phyloP scores from a whole-genome alignment of 805 yeast species.

The Myxozyma udenii region DNA sequence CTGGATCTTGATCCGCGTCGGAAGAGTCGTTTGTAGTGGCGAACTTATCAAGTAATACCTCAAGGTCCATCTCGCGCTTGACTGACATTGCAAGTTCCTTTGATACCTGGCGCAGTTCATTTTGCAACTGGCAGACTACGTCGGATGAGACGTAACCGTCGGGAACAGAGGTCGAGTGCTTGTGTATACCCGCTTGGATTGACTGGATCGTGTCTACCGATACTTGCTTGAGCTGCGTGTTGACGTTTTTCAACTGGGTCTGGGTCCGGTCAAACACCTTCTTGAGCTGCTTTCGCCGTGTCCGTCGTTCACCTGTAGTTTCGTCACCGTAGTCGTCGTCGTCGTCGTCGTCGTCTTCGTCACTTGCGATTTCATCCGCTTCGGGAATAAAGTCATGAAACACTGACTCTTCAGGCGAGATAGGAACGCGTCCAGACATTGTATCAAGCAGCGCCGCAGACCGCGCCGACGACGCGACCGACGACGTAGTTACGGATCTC shows the following conservation, averaged over 20 bases:
- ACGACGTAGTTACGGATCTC: neutral
- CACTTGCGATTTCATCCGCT: constrained; percentile 1
- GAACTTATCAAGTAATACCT: constrained; percentile 22
- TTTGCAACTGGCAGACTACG: constrained; percentile 17
- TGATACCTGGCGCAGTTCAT: constrained; percentile 24
- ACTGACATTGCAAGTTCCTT: constrained; percentile 27
- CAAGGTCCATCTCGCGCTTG: constrained; percentile 29
- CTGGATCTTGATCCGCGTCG: constrained; percentile 2
- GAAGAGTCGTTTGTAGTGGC: constrained; percentile 19
- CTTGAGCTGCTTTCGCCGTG: constrained; percentile 5
- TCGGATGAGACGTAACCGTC: constrained; percentile 2
- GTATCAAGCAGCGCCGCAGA: constrained; percentile 1
- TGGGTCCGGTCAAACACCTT: constrained; percentile 17
- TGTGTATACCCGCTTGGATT: constrained; percentile 13
- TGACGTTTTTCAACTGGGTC: constrained; percentile 11
- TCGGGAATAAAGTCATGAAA: too few species aligned
- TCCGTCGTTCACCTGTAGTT: neutral
- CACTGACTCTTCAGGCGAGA: too few species aligned
- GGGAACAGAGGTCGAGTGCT: neutral
- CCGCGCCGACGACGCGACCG: constrained; percentile 3
- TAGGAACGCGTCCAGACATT: neutral
- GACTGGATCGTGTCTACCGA: constrained; percentile 16
- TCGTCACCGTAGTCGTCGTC: constrained; percentile 7
- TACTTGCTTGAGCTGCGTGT: constrained; percentile 16
- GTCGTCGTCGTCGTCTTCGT: constrained; percentile 2